A percentile compares a stretch with the other conserved stretches of the same genome.
These are phyloP conservation scores for Claviceps lovelessii DNA, from an alignment of 2,329 filamentous ascomycete genomes.

Conservation along the genomic window DNA sequence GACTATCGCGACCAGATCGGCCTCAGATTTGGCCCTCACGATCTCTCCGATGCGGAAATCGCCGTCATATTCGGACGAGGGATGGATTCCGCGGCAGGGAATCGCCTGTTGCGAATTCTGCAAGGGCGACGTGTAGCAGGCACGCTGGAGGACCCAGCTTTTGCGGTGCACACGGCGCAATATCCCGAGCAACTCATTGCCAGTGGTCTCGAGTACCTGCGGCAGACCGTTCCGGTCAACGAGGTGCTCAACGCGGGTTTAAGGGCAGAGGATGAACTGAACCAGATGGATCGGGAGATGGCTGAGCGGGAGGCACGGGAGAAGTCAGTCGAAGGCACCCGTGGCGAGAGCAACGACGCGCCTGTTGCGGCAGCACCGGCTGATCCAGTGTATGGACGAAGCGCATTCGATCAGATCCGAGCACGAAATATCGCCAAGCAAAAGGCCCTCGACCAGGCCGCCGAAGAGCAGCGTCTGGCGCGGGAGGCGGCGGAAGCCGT, in stretches of 20 bases:
- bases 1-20: conserved; percentile 42
- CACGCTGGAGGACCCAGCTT: conserved; percentile 44
- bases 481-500: conserved; percentile 27
- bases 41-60: conserved; percentile 35
- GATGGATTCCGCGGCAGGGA: conserved; percentile 31
- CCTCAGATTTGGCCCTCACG: conserved; percentile 35
- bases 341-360: conserved; percentile 9
- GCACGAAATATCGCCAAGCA: conserved; percentile 35
- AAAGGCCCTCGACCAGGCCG: conserved; percentile 30
- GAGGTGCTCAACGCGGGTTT: conserved; percentile 47
- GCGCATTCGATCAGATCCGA: conserved; percentile 43
- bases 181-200: conserved; percentile 28
- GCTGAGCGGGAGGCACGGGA: conserved; percentile 12
- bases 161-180: conserved; percentile 31
- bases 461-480: conserved; percentile 26
- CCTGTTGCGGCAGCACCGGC: conserved; percentile 13
- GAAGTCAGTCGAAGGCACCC: conserved; percentile 10
- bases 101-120: conserved; percentile 40
- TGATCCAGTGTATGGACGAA: conserved; percentile 42
- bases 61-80: conserved; percentile 34
- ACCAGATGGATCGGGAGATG: conserved; percentile 30
- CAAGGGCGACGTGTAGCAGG: conserved; percentile 51
- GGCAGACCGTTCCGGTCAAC: conserved; percentile 39
- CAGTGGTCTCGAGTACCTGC: conserved; percentile 40
- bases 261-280: conserved; percentile 48